Evolutionary conservation across 352 stramenopile genomes (phyloP).

Genomic region (Hyaloperonospora arabidopsidis): DNA sequence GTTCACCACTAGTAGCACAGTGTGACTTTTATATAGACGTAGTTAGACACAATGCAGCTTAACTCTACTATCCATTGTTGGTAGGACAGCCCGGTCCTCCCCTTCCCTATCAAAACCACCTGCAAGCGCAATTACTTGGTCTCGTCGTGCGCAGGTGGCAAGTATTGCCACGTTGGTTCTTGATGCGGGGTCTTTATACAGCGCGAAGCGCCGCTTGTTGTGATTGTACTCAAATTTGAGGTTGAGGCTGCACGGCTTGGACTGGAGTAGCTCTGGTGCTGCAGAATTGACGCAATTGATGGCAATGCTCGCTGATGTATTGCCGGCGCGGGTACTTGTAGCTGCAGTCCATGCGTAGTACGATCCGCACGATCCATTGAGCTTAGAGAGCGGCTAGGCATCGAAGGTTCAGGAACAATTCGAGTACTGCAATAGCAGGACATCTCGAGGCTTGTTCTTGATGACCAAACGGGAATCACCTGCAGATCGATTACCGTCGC

Average conservation of each 20-base stretch:
- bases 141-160: conserved; percentile 21
- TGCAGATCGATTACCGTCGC: conserved; percentile 13
- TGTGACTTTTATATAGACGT: too few species aligned
- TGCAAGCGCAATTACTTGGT: conserved; percentile 1
- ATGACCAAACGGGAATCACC: conserved; percentile 8
- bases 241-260: conserved; percentile 27
- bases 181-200: conserved; percentile 6
- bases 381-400: neutral
- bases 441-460: conserved; percentile 15
- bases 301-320: conserved; percentile 28
- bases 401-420: conserved; percentile 1
- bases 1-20: too few species aligned
- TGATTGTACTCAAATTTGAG: conserved; percentile 1
- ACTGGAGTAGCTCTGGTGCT: conserved; percentile 33
- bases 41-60: too few species aligned
- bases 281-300: conserved; percentile 35
- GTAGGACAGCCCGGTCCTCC: too few species aligned
- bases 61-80: too few species aligned
- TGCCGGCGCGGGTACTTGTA: conserved; percentile 11
- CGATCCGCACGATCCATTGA: neutral
- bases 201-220: neutral
- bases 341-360: neutral
- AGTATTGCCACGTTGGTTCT: conserved; percentile 19
- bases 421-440: conserved; percentile 2
- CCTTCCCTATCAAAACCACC: neutral